A percentile compares a stretch with the other conserved stretches of the same genome.
Conservation (phyloP, 164 flowering plant species). For the Pachysandra terminalis region DNA sequence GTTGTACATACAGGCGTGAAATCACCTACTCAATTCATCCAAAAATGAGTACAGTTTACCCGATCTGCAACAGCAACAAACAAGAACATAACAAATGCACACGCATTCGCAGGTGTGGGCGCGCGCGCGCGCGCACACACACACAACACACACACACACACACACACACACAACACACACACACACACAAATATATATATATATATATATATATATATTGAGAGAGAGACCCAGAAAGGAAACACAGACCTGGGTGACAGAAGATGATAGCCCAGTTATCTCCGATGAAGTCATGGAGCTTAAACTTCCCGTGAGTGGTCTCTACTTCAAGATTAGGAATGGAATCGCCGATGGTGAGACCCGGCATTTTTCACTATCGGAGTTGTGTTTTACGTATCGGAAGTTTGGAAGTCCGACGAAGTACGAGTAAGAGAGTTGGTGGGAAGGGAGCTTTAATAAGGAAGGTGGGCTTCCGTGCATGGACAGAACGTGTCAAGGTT, state of each 20-base stretch:
- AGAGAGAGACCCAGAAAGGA: neutral
- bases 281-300: conserved; percentile 57
- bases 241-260: conserved; percentile 69
- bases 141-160: too few species aligned
- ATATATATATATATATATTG: too few species aligned
- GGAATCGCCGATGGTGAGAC: conserved; percentile 78
- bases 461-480: conserved; percentile 23
- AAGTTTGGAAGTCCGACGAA: neutral
- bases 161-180: too few species aligned
- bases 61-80: too few species aligned
- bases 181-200: too few species aligned
- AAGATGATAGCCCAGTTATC: conserved; percentile 62
- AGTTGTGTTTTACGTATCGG: neutral
- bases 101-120: too few species aligned
- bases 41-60: too few species aligned
- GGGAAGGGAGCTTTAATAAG: neutral
- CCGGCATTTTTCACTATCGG: conserved; percentile 52
- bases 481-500: conserved; percentile 41
- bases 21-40: conserved; percentile 38
- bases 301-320: conserved; percentile 62
- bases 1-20: conserved; percentile 95
- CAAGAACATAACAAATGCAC: too few species aligned
- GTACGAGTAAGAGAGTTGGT: too few species aligned
- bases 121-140: too few species aligned
- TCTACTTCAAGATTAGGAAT: conserved; percentile 68